A percentile compares a stretch with the other conserved stretches of the same genome.
These are phyloP conservation scores for Breynia disticha DNA, from an alignment of 441 rosid species.

Conservation along the genomic window DNA sequence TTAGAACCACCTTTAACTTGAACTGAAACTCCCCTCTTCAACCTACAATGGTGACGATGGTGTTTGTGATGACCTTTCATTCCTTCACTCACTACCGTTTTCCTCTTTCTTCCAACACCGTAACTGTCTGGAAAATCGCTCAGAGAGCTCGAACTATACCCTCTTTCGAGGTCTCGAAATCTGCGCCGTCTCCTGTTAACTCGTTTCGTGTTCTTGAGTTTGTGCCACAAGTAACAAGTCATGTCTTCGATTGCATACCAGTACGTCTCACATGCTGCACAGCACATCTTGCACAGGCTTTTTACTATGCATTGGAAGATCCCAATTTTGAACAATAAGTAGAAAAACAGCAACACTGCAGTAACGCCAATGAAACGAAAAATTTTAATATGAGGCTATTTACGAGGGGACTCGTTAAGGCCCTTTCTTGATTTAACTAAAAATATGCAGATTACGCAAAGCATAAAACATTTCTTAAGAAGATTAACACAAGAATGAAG, in stretches of 20 bases:
- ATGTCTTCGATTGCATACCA: slow-evolving; percentile 41
- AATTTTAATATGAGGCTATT: too few species aligned
- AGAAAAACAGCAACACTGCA: slow-evolving; percentile 61
- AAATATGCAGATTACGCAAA: not conserved
- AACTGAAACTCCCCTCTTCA: slow-evolving; percentile 27
- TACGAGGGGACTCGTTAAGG: too few species aligned
- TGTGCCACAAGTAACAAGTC: slow-evolving; percentile 47
- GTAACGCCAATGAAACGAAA: not conserved
- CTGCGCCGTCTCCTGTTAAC: slow-evolving; percentile 21
- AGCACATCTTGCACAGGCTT: slow-evolving; percentile 66
- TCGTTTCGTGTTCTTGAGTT: slow-evolving; percentile 40
- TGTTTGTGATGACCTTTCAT: not conserved
- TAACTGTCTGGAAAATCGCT: slow-evolving; percentile 3
- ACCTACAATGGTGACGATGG: slow-evolving; percentile 12
- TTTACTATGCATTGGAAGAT: slow-evolving; percentile 58
- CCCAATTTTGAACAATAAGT: slow-evolving; percentile 59
- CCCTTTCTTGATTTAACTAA: too few species aligned
- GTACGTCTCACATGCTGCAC: slow-evolving; percentile 48
- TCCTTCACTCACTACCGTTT: slow-evolving; percentile 15
- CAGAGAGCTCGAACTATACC: too few species aligned
- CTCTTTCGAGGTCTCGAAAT: slow-evolving; percentile 39
- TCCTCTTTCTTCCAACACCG: slow-evolving; percentile 26
- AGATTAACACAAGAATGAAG: not conserved
- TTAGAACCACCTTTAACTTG: slow-evolving; percentile 29
- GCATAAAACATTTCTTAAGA: not conserved